A percentile compares a stretch with the other conserved stretches of the same genome.
These are phyloP conservation scores for Xylariaceae sp. DNA, from an alignment of 2,329 filamentous ascomycete genomes.

Conservation along the genomic window DNA sequence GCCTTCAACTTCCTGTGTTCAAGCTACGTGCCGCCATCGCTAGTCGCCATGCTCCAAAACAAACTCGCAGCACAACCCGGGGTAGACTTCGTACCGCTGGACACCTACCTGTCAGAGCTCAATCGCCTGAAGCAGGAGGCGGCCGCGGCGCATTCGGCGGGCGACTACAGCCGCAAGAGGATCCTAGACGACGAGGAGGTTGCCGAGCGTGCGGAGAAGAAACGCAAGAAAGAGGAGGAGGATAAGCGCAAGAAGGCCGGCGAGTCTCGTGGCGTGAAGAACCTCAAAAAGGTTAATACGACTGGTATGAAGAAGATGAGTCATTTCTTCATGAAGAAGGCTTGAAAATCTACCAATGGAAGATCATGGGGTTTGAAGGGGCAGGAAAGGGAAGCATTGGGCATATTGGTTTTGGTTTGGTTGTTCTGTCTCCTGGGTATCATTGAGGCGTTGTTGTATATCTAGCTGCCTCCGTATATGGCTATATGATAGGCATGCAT, in stretches of 20 bases:
- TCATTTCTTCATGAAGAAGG: constrained; percentile 85
- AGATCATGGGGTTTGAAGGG: too few relatives aligned
- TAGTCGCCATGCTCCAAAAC: constrained; percentile 52
- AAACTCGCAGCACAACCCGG: constrained; percentile 45
- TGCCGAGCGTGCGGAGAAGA: constrained; percentile 75
- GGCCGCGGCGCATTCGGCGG: constrained; percentile 68
- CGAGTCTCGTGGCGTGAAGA: constrained; percentile 77
- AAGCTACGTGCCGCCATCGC: constrained; percentile 61
- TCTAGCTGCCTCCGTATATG: constrained; percentile 6
- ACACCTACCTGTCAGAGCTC: constrained; percentile 72
- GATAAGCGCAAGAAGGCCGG: constrained; percentile 81
- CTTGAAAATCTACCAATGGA: constrained; percentile 27
- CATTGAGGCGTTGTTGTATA: constrained; percentile 8
- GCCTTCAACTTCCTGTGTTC: constrained; percentile 70
- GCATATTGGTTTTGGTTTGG: background rate
- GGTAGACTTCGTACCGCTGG: constrained; percentile 73
- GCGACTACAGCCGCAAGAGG: constrained; percentile 76
- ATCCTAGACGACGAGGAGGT: constrained; percentile 71
- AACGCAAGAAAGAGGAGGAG: constrained; percentile 84
- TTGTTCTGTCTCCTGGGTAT: constrained; percentile 16
- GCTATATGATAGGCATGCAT: background rate
- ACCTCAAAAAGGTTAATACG: constrained; percentile 89
- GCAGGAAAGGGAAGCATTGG: background rate
- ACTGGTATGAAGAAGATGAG: constrained; percentile 97
- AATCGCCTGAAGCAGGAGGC: constrained; percentile 74